A percentile compares a stretch with the other conserved stretches of the same genome.
Evolutionary conservation across 345 rosid species (phyloP).

Genomic region (Rhodamnia rubescens): DNA sequence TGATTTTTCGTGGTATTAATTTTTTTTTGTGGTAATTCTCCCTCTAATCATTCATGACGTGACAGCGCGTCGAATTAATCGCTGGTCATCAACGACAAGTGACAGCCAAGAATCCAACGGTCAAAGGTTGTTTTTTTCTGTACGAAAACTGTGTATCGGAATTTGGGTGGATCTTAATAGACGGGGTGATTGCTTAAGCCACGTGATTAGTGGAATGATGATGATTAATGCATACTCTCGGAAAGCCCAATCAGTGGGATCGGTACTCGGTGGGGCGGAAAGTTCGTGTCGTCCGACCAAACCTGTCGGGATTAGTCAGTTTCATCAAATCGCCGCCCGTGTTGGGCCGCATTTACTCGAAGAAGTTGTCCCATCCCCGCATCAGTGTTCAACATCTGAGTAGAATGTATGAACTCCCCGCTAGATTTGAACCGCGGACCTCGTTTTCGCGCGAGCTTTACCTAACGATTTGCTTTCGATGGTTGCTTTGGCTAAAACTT

Average conservation of each 20-base stretch:
- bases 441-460: not conserved
- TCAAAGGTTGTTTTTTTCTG: not conserved
- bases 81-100: no score
- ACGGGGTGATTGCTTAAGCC: not conserved
- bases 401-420: not conserved
- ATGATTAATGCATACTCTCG: not conserved
- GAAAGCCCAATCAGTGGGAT: not conserved
- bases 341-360: no score
- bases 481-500: not conserved
- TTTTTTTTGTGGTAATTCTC: no score
- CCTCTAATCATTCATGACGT: no score
- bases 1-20: no score
- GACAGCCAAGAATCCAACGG: no score
- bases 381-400: not conserved
- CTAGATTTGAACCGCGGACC: not conserved
- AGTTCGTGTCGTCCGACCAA: not conserved
- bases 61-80: no score
- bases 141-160: not conserved
- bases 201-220: not conserved
- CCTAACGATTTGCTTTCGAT: not conserved
- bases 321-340: no score
- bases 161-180: not conserved
- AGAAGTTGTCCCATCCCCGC: not conserved
- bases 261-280: not conserved
- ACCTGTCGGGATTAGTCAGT: not conserved